Evolutionary conservation across 176 grass and related monocot genomes (phyloP).

Genomic region (Microstegium vimineum): DNA sequence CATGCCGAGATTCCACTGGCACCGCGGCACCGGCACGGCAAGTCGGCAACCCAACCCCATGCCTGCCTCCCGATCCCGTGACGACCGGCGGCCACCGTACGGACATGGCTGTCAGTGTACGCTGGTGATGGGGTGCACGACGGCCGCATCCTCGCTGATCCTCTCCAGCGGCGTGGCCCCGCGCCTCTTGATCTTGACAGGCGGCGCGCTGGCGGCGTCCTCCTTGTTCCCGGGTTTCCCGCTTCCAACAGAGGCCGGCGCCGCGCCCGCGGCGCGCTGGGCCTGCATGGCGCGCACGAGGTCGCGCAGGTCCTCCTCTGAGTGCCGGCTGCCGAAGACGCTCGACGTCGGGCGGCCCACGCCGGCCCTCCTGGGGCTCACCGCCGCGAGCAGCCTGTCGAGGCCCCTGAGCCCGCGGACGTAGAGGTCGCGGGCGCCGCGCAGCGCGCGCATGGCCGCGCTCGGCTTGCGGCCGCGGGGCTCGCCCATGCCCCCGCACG

Average conservation of each 20-base stretch:
- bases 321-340: neutral
- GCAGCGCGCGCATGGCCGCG: conserved; percentile 11
- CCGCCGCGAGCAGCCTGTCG: conserved; percentile 10
- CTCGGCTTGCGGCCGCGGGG: neutral
- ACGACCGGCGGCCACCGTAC: too few species aligned
- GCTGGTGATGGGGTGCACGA: neutral
- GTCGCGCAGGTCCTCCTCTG: conserved; percentile 5
- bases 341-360: conserved; percentile 15
- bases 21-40: too few species aligned
- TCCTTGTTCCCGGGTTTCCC: neutral
- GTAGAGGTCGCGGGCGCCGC: conserved; percentile 22
- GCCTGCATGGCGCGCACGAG: conserved; percentile 16
- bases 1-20: too few species aligned
- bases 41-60: too few species aligned
- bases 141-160: neutral
- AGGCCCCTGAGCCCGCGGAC: conserved; percentile 7
- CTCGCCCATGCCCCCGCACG: neutral
- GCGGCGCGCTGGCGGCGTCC: neutral
- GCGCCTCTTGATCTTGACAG: neutral
- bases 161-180: neutral
- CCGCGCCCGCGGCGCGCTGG: neutral
- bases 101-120: neutral
- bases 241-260: neutral
- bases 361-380: conserved; percentile 12
- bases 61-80: too few species aligned